Conservation (phyloP, 495 filamentous ascomycete genomes). For the Lasiosphaeriaceae sp. region DNA sequence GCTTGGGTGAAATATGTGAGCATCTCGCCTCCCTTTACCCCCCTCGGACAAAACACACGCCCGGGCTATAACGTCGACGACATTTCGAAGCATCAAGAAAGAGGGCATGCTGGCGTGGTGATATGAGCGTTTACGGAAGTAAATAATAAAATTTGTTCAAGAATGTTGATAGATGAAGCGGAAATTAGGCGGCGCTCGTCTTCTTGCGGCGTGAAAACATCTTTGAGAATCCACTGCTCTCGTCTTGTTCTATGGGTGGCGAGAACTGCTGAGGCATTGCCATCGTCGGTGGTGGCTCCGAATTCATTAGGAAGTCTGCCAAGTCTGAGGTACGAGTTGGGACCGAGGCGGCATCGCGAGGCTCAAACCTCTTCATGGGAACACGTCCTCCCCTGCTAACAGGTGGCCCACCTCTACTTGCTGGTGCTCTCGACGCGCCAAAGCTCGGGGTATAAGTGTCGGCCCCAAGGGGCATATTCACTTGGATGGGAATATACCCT, state of each 20-base stretch:
- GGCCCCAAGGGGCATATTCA: slow-evolving; percentile 31
- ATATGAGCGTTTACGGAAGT: background rate
- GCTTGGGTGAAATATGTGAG: no score
- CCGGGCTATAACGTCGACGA: no score
- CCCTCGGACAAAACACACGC: no score
- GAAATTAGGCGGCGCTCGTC: slow-evolving; percentile 19
- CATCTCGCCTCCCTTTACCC: no score
- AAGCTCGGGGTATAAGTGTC: slow-evolving; percentile 25
- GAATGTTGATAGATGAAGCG: background rate
- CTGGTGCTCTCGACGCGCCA: slow-evolving; percentile 23
- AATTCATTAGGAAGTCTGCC: slow-evolving; percentile 75
- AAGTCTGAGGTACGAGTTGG: slow-evolving; percentile 59
- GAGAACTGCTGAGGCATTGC: background rate
- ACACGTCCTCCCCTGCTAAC: slow-evolving; percentile 28
- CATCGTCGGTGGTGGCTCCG: slow-evolving; percentile 59
- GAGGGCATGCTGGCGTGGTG: no score
- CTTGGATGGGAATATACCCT: slow-evolving; percentile 46
- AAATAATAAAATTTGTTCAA: background rate
- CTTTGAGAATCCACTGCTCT: slow-evolving; percentile 9
- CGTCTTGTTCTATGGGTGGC: background rate
- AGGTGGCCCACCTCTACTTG: slow-evolving; percentile 15
- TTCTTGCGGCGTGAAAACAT: slow-evolving; percentile 24
- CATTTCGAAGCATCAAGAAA: no score
- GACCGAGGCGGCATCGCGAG: slow-evolving; percentile 44
- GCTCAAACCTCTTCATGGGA: slow-evolving; percentile 51